Percentiles rank a stretch among this genome's conserved stretches.
phyloP scores from a whole-genome alignment of 106 monocot genomes.

The Acorus calamus region DNA sequence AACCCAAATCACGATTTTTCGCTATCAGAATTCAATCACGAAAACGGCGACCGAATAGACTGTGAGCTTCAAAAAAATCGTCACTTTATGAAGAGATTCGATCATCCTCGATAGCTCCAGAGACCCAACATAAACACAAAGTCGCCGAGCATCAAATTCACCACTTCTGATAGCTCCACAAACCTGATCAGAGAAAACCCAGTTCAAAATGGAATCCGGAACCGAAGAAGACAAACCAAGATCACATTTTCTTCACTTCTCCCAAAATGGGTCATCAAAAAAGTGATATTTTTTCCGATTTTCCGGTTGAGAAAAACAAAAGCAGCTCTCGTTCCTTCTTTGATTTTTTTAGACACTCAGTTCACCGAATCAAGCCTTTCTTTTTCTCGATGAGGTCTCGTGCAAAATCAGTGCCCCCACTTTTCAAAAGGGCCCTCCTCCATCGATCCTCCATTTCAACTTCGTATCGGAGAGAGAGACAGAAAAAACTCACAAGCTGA shows the following conservation, averaged over 20 bases:
- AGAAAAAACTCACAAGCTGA: neutral
- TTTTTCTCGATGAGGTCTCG: neutral
- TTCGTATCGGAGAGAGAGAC: neutral
- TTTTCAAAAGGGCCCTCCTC: too few species aligned
- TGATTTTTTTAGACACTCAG: neutral
- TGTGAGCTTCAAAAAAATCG: too few species aligned
- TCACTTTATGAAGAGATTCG: too few species aligned
- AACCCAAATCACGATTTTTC: neutral
- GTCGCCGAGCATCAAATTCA: too few species aligned
- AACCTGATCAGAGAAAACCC: neutral
- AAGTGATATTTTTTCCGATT: conserved; percentile 10
- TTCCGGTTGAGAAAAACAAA: conserved; percentile 6
- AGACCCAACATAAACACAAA: too few species aligned
- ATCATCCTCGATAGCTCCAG: too few species aligned
- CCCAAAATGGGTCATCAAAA: conserved; percentile 17
- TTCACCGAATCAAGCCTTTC: neutral
- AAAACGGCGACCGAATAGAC: too few species aligned
- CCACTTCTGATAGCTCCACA: too few species aligned
- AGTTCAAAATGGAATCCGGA: neutral
- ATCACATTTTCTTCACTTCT: conserved; percentile 13
- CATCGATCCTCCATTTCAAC: too few species aligned
- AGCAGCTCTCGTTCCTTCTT: conserved; percentile 6
- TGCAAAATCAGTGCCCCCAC: too few species aligned
- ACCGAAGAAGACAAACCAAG: conserved; percentile 1
- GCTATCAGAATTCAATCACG: too few species aligned